Conservation (phyloP, 371 early-diverging fungal genomes). For the Actinomortierella ambigua region DNA sequence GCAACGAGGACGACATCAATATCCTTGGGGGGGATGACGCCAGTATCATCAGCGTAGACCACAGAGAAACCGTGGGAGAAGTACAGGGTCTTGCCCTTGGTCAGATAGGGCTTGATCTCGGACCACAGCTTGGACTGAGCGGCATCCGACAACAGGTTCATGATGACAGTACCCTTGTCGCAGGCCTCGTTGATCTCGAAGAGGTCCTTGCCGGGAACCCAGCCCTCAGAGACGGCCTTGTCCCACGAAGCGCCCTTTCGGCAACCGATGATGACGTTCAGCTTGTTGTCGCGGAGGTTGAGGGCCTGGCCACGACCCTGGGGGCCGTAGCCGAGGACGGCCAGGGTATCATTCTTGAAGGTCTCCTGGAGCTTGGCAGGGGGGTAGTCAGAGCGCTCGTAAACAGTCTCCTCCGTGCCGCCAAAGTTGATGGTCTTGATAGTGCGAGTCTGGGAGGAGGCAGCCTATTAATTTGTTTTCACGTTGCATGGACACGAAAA, state of each 20-base stretch:
- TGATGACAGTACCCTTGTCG: constrained; percentile 89
- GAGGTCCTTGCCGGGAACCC: constrained; percentile 95
- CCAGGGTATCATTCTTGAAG: constrained; percentile 93
- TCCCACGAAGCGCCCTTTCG: constrained; percentile 94
- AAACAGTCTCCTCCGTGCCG: constrained; percentile 90
- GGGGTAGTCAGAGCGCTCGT: constrained; percentile 95
- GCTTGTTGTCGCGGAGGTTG: constrained; percentile 95
- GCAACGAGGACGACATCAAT: constrained; percentile 96
- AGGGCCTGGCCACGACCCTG: constrained; percentile 97
- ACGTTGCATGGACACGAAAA: neutral
- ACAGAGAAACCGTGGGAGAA: constrained; percentile 98
- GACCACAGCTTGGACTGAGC: constrained; percentile 95
- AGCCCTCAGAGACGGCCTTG: constrained; percentile 94
- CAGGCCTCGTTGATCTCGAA: constrained; percentile 94
- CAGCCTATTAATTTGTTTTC: constrained; percentile 8
- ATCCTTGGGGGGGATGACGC: constrained; percentile 89
- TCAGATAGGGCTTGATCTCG: constrained; percentile 85
- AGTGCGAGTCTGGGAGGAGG: constrained; percentile 71
- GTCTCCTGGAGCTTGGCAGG: constrained; percentile 87
- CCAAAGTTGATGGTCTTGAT: constrained; percentile 96
- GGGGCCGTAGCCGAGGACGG: constrained; percentile 97
- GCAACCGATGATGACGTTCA: constrained; percentile 95
- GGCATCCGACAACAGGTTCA: constrained; percentile 97
- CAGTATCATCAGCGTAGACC: constrained; percentile 92
- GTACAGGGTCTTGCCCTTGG: constrained; percentile 97